Conservation (phyloP, 139 green algal genomes). For the Asterochloris sp. region DNA sequence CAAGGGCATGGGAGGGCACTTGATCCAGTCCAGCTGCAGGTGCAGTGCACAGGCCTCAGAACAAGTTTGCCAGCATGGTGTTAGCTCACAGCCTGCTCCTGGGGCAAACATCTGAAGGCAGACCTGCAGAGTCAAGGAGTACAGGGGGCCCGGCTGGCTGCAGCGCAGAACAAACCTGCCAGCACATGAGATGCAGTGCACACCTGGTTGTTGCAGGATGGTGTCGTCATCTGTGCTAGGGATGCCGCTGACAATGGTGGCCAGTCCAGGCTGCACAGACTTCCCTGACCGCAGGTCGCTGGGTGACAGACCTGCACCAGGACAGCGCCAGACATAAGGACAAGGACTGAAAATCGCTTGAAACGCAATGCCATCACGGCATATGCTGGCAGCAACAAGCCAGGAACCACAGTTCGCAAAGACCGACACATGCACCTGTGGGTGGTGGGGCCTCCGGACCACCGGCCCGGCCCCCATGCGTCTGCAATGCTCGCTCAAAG, state of each 20-base stretch:
- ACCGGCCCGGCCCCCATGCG: too few relatives aligned
- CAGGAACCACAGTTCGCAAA: too few relatives aligned
- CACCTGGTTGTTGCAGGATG: background rate
- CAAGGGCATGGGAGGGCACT: too few relatives aligned
- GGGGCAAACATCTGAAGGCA: background rate
- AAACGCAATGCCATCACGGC: background rate
- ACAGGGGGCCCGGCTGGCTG: background rate
- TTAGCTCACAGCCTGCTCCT: background rate
- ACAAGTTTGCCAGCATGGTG: background rate
- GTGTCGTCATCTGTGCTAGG: constrained; percentile 13
- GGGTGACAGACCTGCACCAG: background rate
- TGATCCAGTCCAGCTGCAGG: too few relatives aligned
- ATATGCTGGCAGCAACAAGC: constrained; percentile 5
- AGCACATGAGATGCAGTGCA: background rate
- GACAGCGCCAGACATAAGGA: background rate
- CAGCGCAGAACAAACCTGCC: background rate
- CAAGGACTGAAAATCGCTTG: background rate
- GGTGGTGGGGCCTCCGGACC: too few relatives aligned
- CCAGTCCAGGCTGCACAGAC: background rate
- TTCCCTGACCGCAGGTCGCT: background rate
- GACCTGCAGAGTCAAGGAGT: background rate
- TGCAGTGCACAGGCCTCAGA: background rate
- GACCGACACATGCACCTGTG: too few relatives aligned
- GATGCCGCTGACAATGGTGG: constrained; percentile 11
- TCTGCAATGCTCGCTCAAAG: too few relatives aligned